Evolutionary conservation across 2,329 filamentous ascomycete genomes (phyloP), one percentile per base, ranked within the genome.

Genomic region (Tolypocladium tundrense): DNA sequence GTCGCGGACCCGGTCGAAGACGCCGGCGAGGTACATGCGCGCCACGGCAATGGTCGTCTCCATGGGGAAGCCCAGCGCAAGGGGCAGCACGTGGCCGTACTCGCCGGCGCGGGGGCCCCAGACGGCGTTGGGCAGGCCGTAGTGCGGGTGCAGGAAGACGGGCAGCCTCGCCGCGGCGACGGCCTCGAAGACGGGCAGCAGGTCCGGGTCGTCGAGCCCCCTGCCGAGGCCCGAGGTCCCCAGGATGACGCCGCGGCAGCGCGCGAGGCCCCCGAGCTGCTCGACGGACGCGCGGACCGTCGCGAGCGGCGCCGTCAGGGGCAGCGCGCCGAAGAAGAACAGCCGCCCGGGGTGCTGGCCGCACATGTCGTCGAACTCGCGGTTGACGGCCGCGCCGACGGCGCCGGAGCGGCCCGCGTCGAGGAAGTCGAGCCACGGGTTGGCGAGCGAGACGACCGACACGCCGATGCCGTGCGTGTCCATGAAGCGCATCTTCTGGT

Each of bases 361-460:
- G 73, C 92, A 96, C 72, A 91, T 87, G 51, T 70, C 67, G 54
- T 91, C 83, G 56, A 96, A 86, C 63, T 93, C 90, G 63, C 86
- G 77, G 70, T 96, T 97, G 70, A 96, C 86, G 1, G 77, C 77
- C 55, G 67, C 62, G 1, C 90, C 90, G 54, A 86, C 84, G 37
- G 73, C 69, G 1, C 80, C 82, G 0, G 89, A 88, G 62, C 87
- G 82, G 4, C 76, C 70, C 0, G 83, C 68, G 11, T 77, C 69
- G 0, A 96, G 74, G 68, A 96, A 97, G 72, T 97, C 92, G 2
- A 97, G 81, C 92, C 92, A 97, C 0, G 92, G 92, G 68, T 97
- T 97, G 16, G 92, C 92, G 27, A 96, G 84, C 0, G 90, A 94
- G 61, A 97, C 85, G 55, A 96, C 88, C 1, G 89, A 94, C 62